Evolutionary conservation across 257 asterid genomes (phyloP).

Genomic region (Craterostigma plantagineum): DNA sequence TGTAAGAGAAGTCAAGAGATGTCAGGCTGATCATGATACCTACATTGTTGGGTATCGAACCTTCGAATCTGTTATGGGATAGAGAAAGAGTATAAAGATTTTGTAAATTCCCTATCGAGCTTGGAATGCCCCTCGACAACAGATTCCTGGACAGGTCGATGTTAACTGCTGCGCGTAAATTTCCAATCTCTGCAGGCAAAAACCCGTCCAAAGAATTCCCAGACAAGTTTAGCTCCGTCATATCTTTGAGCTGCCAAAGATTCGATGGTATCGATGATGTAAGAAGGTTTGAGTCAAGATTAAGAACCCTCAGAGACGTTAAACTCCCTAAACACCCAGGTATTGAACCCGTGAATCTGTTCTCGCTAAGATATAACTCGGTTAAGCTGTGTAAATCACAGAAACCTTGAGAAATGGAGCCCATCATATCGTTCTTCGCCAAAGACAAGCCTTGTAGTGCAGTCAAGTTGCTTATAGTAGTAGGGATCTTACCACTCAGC

Average conservation of each 20-base stretch:
- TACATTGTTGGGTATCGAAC: conserved; percentile 7
- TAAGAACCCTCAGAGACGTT: neutral
- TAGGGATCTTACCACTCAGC: conserved; percentile 9
- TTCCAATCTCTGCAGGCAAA: conserved; percentile 8
- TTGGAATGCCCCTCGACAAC: conserved; percentile 8
- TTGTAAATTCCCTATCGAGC: neutral
- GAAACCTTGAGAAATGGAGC: conserved; percentile 1
- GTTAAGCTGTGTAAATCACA: conserved; percentile 8
- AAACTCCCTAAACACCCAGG: conserved; percentile 12
- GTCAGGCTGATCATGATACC: conserved; percentile 9
- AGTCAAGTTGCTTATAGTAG: neutral
- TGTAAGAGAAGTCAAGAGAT: conserved; percentile 6
- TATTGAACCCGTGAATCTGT: conserved; percentile 9
- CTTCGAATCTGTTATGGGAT: conserved; percentile 5
- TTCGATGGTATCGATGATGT: conserved; percentile 10
- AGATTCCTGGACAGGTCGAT: conserved; percentile 8
- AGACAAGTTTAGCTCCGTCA: conserved; percentile 4
- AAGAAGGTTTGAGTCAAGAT: conserved; percentile 9
- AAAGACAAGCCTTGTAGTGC: conserved; percentile 11
- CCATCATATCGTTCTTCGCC: neutral
- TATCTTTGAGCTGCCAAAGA: conserved; percentile 10
- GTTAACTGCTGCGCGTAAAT: conserved; percentile 2
- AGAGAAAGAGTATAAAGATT: conserved; percentile 1
- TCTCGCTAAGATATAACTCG: neutral
- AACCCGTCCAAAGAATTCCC: conserved; percentile 8